phyloP scores from a whole-genome alignment of 345 rosid species.

The Ceriops decandra region DNA sequence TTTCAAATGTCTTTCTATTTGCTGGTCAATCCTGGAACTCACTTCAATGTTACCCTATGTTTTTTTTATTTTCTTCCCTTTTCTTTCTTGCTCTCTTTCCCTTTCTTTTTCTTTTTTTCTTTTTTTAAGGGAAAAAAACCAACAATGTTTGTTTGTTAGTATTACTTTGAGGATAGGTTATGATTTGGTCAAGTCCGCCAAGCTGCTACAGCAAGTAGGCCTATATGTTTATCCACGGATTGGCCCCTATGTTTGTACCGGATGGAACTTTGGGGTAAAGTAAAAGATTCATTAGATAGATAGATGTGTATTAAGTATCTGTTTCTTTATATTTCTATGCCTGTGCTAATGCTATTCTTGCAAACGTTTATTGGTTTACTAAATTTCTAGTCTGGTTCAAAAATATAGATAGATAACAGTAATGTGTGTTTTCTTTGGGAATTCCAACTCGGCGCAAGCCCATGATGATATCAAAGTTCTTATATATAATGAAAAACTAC shows the following conservation, averaged over 20 bases:
- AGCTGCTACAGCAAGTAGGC: conserved; percentile 29
- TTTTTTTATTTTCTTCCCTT: too few relatives aligned
- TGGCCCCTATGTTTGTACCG: conserved; percentile 30
- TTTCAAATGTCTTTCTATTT: background rate
- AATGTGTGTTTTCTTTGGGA: conserved; percentile 1
- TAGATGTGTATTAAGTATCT: too few relatives aligned
- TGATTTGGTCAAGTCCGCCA: conserved; percentile 31
- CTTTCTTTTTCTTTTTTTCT: background rate
- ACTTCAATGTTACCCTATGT: background rate
- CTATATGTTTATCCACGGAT: conserved; percentile 29
- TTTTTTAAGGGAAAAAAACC: background rate
- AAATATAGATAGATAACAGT: background rate
- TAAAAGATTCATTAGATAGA: too few relatives aligned
- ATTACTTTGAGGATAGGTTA: conserved; percentile 25
- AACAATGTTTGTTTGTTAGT: conserved; percentile 9
- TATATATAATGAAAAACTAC: background rate
- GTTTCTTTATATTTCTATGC: background rate
- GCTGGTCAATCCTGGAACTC: background rate
- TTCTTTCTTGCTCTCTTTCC: background rate
- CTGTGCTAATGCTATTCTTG: conserved; percentile 14
- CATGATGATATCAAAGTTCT: background rate
- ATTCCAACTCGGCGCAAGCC: background rate
- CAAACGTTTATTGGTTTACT: background rate
- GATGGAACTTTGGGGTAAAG: conserved; percentile 30
- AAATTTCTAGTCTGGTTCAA: background rate